phyloP scores from a whole-genome alignment of 176 grass and related monocot species.

The Olyra latifolia region DNA sequence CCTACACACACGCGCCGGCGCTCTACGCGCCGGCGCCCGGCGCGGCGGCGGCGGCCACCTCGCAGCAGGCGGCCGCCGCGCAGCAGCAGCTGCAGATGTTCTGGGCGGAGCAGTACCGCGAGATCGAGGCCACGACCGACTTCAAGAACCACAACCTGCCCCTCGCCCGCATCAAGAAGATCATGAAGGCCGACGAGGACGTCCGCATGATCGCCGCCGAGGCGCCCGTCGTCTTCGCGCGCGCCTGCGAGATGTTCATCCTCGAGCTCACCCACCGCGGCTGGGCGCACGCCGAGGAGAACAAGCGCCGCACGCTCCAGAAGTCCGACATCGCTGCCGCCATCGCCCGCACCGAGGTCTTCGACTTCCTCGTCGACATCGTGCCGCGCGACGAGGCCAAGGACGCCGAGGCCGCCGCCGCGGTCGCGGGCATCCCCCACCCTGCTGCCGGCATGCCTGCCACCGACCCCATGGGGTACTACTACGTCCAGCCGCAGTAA shows the following conservation, averaged over 20 bases:
- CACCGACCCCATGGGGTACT: slow-evolving; percentile 48
- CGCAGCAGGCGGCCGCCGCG: slow-evolving; percentile 38
- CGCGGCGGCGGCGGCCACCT: slow-evolving; percentile 20
- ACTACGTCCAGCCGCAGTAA: slow-evolving; percentile 60
- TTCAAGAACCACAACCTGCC: slow-evolving; percentile 97
- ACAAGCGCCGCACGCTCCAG: slow-evolving; percentile 94
- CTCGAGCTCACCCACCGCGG: slow-evolving; percentile 88
- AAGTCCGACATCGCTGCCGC: slow-evolving; percentile 94
- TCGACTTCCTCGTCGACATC: slow-evolving; percentile 97
- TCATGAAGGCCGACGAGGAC: slow-evolving; percentile 99
- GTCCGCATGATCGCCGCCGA: slow-evolving; percentile 98
- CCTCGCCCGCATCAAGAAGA: slow-evolving; percentile 95
- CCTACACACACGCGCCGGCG: slow-evolving; percentile 40
- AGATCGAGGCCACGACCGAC: slow-evolving; percentile 81
- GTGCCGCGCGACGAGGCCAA: slow-evolving; percentile 86
- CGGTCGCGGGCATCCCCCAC: slow-evolving; percentile 42
- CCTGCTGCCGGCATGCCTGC: slow-evolving; percentile 37
- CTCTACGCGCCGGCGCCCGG: slow-evolving; percentile 37
- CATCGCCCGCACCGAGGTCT: slow-evolving; percentile 92
- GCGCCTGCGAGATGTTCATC: slow-evolving; percentile 98
- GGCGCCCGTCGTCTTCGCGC: slow-evolving; percentile 86
- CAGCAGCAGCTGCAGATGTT: slow-evolving; percentile 73
- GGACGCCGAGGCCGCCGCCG: slow-evolving; percentile 58
- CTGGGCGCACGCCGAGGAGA: slow-evolving; percentile 96
- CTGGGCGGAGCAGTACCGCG: slow-evolving; percentile 90